Percentiles rank a stretch among this genome's conserved stretches.
Evolutionary conservation across 805 yeast genomes (phyloP).

Genomic region (Ogataea siamensis): DNA sequence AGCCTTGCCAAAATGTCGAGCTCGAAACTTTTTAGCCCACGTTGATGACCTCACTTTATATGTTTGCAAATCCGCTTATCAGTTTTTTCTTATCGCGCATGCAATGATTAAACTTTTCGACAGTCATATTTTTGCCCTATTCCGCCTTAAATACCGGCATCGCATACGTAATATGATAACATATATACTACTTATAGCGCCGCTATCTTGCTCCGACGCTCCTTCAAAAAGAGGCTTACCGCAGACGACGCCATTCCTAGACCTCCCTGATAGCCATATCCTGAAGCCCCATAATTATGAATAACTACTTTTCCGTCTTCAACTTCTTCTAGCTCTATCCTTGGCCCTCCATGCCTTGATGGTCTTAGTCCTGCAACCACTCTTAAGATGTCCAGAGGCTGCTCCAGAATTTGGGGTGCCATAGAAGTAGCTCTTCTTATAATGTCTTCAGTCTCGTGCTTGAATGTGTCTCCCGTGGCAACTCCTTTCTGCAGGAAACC

Average conservation of each 20-base stretch:
- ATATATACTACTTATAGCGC: not conserved
- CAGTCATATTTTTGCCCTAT: too few species aligned
- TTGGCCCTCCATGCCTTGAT: constrained; percentile 66
- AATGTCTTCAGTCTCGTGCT: constrained; percentile 53
- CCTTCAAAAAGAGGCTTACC: constrained; percentile 32
- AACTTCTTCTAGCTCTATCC: constrained; percentile 57
- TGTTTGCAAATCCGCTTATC: not conserved
- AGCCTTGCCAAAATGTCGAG: not conserved
- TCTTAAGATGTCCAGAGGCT: constrained; percentile 50
- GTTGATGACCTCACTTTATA: not conserved
- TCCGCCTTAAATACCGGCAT: too few species aligned
- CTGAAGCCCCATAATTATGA: constrained; percentile 73
- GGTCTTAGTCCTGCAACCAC: constrained; percentile 76
- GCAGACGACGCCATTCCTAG: constrained; percentile 56
- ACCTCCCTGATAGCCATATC: constrained; percentile 65
- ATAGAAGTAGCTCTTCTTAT: constrained; percentile 49
- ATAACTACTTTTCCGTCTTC: constrained; percentile 46
- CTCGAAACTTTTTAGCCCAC: not conserved
- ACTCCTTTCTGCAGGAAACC: constrained; percentile 66
- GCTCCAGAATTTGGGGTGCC: constrained; percentile 45
- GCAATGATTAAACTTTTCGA: too few species aligned
- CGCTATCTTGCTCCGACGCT: not conserved
- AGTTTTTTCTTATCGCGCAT: not conserved
- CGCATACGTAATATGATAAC: not conserved
- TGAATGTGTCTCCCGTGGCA: constrained; percentile 57